Percentiles rank a stretch among this genome's conserved stretches.
These are phyloP conservation scores for Westerdykella aurantiaca DNA, from an alignment of 2,329 filamentous ascomycete genomes.

Conservation along the genomic window DNA sequence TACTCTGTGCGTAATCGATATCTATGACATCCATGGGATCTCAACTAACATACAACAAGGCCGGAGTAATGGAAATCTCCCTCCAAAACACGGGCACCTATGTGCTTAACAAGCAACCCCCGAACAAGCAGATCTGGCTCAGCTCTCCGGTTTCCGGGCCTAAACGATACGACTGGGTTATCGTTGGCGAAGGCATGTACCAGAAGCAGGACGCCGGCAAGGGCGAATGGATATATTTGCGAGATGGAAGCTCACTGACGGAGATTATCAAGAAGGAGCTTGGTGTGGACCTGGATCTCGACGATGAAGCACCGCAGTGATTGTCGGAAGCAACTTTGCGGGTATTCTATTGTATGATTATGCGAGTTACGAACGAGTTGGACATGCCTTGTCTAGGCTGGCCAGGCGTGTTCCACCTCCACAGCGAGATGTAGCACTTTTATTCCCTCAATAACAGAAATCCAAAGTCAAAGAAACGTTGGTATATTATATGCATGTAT, in stretches of 20 bases:
- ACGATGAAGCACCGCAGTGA: slow-evolving; percentile 29
- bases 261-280: slow-evolving; percentile 72
- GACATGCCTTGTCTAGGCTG: too few relatives aligned
- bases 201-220: slow-evolving; percentile 70
- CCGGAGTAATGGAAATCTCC: slow-evolving; percentile 75
- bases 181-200: slow-evolving; percentile 64
- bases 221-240: slow-evolving; percentile 81
- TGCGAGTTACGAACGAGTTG: too few relatives aligned
- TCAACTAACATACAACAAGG: slow-evolving; percentile 47
- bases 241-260: slow-evolving; percentile 72
- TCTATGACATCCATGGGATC: neutral
- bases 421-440: too few relatives aligned
- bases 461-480: too few relatives aligned
- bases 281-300: slow-evolving; percentile 50
- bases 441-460: too few relatives aligned
- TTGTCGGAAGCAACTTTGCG: too few relatives aligned
- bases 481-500: too few relatives aligned
- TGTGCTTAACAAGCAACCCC: slow-evolving; percentile 96
- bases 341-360: too few relatives aligned
- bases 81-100: slow-evolving; percentile 70
- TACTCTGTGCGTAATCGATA: slow-evolving; percentile 61
- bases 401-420: too few relatives aligned
- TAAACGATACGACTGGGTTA: slow-evolving; percentile 88
- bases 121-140: slow-evolving; percentile 96
- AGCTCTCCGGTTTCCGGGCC: slow-evolving; percentile 86